Percentiles rank a stretch among this genome's conserved stretches.
Evolutionary conservation across 2,329 filamentous ascomycete genomes (phyloP).

Genomic region (Cercospora canescens): DNA sequence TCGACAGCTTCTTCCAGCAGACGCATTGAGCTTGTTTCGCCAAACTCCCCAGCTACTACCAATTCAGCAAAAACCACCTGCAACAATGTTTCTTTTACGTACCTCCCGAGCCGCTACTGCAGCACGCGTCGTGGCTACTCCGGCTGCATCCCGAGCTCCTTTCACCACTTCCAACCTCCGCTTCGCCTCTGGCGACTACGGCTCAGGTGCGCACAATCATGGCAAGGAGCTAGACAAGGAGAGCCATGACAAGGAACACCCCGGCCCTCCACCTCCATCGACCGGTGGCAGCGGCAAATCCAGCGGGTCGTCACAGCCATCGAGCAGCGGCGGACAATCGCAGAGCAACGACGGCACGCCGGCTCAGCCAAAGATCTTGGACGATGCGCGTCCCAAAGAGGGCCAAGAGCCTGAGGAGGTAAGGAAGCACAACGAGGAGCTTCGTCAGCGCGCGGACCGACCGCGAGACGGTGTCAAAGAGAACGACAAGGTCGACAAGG

Average conservation of each 20-base stretch:
- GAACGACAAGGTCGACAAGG: constrained; percentile 8
- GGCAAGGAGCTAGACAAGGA: constrained; percentile 6
- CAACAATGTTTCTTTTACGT: constrained; percentile 18
- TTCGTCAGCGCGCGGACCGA: constrained; percentile 46
- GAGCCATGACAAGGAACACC: constrained; percentile 17
- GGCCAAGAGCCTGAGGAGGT: constrained; percentile 14
- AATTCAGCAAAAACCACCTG: not conserved
- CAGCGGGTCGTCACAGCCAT: not conserved
- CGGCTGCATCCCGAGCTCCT: not conserved
- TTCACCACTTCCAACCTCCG: constrained; percentile 8
- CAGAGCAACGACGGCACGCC: not conserved
- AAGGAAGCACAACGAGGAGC: constrained; percentile 38
- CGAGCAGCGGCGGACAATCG: not conserved
- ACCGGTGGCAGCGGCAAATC: constrained; percentile 5
- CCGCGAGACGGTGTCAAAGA: constrained; percentile 22
- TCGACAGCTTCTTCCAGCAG: not conserved
- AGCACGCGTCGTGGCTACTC: not conserved
- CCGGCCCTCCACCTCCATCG: constrained; percentile 15
- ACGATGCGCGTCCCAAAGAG: constrained; percentile 7
- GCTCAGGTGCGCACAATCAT: constrained; percentile 14
- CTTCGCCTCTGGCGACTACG: constrained; percentile 14
- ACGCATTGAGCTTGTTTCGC: not conserved
- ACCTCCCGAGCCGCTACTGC: constrained; percentile 1
- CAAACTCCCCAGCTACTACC: not conserved
- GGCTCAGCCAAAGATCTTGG: constrained; percentile 14